These are phyloP conservation scores for Pugionium cornutum DNA, from an alignment of 345 rosid species.

Conservation along the genomic window DNA sequence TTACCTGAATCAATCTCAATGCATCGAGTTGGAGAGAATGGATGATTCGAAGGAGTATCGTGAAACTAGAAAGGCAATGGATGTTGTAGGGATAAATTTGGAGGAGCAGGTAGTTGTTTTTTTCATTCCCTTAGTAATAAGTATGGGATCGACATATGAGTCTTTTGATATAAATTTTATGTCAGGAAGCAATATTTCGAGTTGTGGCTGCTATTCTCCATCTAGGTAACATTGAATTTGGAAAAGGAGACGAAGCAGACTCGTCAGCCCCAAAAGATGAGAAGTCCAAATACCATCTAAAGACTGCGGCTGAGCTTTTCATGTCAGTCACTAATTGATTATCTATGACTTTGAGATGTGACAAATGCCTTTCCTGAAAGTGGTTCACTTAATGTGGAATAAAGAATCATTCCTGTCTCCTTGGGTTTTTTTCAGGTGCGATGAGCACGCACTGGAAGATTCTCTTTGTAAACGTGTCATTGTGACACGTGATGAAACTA, in stretches of 20 bases:
- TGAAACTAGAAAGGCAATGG: slow-evolving; percentile 92
- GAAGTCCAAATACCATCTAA: slow-evolving; percentile 76
- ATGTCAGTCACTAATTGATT: slow-evolving; percentile 48
- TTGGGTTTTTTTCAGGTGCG: slow-evolving; percentile 63
- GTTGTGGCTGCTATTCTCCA: slow-evolving; percentile 96
- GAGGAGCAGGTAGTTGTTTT: slow-evolving; percentile 72
- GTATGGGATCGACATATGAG: slow-evolving; percentile 9
- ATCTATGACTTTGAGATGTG: slow-evolving; percentile 27
- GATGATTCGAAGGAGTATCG: slow-evolving; percentile 83
- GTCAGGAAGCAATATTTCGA: slow-evolving; percentile 82
- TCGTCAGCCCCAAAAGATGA: slow-evolving; percentile 96
- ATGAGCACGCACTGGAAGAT: slow-evolving; percentile 83
- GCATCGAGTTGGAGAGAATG: slow-evolving; percentile 77
- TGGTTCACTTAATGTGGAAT: slow-evolving; percentile 9
- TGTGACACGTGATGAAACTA: slow-evolving; percentile 88
- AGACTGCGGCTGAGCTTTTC: slow-evolving; percentile 85
- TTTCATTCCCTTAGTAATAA: neutral
- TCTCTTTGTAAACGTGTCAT: slow-evolving; percentile 95
- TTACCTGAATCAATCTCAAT: slow-evolving; percentile 89
- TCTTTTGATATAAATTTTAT: slow-evolving; percentile 23
- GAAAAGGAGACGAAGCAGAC: slow-evolving; percentile 83
- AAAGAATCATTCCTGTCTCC: slow-evolving; percentile 32
- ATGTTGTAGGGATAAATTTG: slow-evolving; percentile 82
- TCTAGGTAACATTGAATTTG: slow-evolving; percentile 90
- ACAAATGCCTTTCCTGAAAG: slow-evolving; percentile 10